These are phyloP conservation scores for Candida loeiensis DNA, from an alignment of 805 yeast genomes.

Conservation along the genomic window DNA sequence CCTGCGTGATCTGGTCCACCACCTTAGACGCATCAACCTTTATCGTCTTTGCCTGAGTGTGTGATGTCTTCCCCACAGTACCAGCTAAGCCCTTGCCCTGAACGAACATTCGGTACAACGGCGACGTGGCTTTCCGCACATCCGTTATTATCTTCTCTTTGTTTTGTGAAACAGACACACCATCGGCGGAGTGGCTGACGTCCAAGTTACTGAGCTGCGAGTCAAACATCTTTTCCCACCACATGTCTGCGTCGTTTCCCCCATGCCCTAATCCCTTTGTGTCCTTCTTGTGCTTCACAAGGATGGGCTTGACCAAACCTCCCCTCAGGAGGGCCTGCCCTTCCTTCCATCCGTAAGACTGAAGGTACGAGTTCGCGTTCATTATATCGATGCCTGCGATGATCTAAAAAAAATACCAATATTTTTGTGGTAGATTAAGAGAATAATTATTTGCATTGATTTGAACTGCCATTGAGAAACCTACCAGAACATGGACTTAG, in stretches of 20 bases:
- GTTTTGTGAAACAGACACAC: conserved; percentile 53
- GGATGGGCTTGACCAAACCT: conserved; percentile 77
- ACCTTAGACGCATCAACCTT: conserved; percentile 19
- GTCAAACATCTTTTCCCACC: conserved; percentile 98
- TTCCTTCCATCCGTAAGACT: conserved; percentile 85
- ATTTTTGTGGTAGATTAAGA: not conserved
- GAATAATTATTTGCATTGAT: too few species aligned
- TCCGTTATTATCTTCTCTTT: conserved; percentile 43
- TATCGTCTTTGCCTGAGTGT: conserved; percentile 14
- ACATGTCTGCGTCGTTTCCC: conserved; percentile 72
- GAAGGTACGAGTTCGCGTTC: conserved; percentile 73
- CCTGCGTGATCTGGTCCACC: conserved; percentile 9
- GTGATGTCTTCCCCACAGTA: conserved; percentile 49
- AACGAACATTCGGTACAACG: conserved; percentile 82
- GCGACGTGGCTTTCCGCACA: conserved; percentile 54
- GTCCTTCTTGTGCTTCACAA: conserved; percentile 88
- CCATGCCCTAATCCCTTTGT: conserved; percentile 87
- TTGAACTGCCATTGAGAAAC: too few species aligned
- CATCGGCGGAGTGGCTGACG: conserved; percentile 38
- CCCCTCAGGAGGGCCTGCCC: conserved; percentile 83
- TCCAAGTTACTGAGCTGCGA: conserved; percentile 83
- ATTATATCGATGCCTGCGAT: conserved; percentile 30
- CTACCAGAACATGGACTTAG: not conserved
- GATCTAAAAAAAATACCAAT: conserved; percentile 4
- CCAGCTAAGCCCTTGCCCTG: conserved; percentile 83